Evolutionary conservation across 2,329 filamentous ascomycete species (phyloP).

Genomic region (Didymella pinodella): DNA sequence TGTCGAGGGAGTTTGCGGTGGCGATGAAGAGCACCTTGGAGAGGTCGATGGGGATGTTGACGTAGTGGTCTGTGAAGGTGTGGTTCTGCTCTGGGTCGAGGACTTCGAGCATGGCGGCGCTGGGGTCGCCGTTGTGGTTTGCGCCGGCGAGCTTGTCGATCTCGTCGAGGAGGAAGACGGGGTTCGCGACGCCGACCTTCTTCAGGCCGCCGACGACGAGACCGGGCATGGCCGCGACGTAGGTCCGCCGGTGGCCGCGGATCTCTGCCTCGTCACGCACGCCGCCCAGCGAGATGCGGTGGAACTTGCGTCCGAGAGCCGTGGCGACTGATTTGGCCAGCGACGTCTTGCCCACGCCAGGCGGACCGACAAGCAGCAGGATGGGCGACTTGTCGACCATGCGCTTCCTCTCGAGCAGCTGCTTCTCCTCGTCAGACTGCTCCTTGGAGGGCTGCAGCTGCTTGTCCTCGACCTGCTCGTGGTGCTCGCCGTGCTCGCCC

Average conservation of each 20-base stretch:
- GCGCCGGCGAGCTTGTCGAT: slow-evolving; percentile 95
- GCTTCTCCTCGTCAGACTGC: slow-evolving; percentile 65
- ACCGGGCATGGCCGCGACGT: slow-evolving; percentile 98
- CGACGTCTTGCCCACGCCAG: slow-evolving; percentile 95
- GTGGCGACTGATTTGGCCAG: slow-evolving; percentile 92
- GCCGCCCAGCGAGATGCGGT: slow-evolving; percentile 94
- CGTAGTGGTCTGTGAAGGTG: slow-evolving; percentile 93
- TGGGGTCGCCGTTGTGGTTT: slow-evolving; percentile 94
- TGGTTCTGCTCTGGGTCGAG: slow-evolving; percentile 97
- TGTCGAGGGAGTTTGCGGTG: slow-evolving; percentile 93
- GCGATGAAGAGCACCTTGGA: slow-evolving; percentile 98
- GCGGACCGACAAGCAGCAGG: slow-evolving; percentile 88
- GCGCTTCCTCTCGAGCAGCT: slow-evolving; percentile 79
- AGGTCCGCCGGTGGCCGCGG: slow-evolving; percentile 90
- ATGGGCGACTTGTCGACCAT: slow-evolving; percentile 97
- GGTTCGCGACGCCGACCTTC: slow-evolving; percentile 95
- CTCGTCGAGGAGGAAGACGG: slow-evolving; percentile 94
- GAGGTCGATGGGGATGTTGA: slow-evolving; percentile 93
- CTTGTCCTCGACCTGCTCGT: slow-evolving; percentile 50
- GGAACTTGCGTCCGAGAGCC: slow-evolving; percentile 92
- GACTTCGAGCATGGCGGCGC: slow-evolving; percentile 96
- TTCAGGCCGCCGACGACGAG: slow-evolving; percentile 91
- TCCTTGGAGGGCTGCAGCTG: slow-evolving; percentile 52
- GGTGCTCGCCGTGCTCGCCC: slow-evolving; percentile 48
- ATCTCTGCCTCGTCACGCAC: slow-evolving; percentile 98